Base-by-base conservation (phyloP, 2,329 filamentous ascomycete genomes). In the Chaetomiaceae sp. region DNA sequence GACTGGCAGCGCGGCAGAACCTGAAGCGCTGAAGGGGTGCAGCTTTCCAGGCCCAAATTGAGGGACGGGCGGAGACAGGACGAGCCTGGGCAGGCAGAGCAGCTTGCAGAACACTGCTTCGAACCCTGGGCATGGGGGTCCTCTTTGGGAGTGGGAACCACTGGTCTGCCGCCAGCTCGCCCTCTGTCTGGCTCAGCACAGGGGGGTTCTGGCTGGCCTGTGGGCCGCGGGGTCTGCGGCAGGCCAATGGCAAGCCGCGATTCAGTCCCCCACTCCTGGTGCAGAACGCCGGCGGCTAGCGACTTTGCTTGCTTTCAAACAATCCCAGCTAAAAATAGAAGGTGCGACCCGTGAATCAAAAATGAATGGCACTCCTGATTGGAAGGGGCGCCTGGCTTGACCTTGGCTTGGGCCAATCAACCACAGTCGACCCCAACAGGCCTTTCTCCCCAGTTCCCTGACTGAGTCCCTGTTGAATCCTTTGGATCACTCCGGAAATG, bases 261-360 rank as follows among this genome's bases (percentile, higher is more conserved):
- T 31, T 27, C 23, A 14, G 33, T 30, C 23, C 50, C 45, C 53
- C 46, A 43, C 49, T n/a, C 6, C 45, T 50, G 25, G 50, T 42
- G 48, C 52, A 50, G 45, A 49, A 44, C 48, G 45, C 49, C 52
- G 56, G 58, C 59, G 59, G 59, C 58, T 61, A 61, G 51, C 56
- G 46, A 49, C 42, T 56, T 53, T 56, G 59, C 54, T 56, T 59
- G 59, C 57, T 54, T 51, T 59, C 59, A 59, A 57, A 61, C 55
- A 50, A 55, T 54, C 50, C 55, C 53, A 37, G 30, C 58, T 60
- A 61, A 55, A 55, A 61, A 61, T 61, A 61, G 58, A 34, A 34
- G 34, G 55, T 57, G 51, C 50, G 44, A 59, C 58, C 41, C 20
- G 31, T 30, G 33, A 43, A 23, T 45, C 48, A 51, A 49, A 55